phyloP scores from a whole-genome alignment of 2,329 filamentous ascomycete species.

The Clathrospora elynae region DNA sequence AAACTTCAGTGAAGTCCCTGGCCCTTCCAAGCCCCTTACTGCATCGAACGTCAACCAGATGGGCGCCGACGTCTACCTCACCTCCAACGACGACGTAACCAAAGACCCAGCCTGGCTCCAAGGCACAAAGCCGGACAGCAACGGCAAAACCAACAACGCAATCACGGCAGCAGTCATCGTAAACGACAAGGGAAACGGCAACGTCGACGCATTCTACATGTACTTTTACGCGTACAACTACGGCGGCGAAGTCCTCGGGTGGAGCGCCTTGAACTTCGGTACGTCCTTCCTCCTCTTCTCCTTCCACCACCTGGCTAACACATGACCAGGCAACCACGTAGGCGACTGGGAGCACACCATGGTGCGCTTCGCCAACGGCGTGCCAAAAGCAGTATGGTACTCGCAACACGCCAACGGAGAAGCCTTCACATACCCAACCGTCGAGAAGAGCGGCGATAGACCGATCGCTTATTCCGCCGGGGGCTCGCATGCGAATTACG shows the following conservation, averaged over 20 bases:
- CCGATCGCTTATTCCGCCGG: constrained; percentile 64
- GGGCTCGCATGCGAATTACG: constrained; percentile 69
- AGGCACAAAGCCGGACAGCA: constrained; percentile 59
- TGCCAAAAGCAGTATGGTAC: constrained; percentile 64
- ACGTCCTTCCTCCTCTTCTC: neutral
- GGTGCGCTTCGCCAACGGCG: constrained; percentile 65
- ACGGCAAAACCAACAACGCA: constrained; percentile 58
- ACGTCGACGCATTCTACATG: constrained; percentile 66
- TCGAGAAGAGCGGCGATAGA: constrained; percentile 59
- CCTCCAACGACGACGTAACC: constrained; percentile 51
- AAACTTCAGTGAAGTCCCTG: constrained; percentile 43
- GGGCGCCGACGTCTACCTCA: constrained; percentile 52
- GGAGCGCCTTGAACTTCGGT: constrained; percentile 52
- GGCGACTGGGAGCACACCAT: constrained; percentile 72
- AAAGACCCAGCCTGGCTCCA: constrained; percentile 52
- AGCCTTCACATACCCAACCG: constrained; percentile 63
- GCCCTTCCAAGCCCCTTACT: constrained; percentile 46
- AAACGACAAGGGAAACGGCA: constrained; percentile 59
- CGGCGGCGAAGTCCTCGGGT: constrained; percentile 57
- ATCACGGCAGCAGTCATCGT: constrained; percentile 61
- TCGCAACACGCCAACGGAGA: constrained; percentile 67
- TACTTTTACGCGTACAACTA: constrained; percentile 66
- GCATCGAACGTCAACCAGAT: constrained; percentile 53
- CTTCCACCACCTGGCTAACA: neutral
- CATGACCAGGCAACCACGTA: constrained; percentile 59